Evolutionary conservation across 164 flowering plant genomes (phyloP), one percentile per base, ranked within the genome.

Genomic region (Protea cynaroides): DNA sequence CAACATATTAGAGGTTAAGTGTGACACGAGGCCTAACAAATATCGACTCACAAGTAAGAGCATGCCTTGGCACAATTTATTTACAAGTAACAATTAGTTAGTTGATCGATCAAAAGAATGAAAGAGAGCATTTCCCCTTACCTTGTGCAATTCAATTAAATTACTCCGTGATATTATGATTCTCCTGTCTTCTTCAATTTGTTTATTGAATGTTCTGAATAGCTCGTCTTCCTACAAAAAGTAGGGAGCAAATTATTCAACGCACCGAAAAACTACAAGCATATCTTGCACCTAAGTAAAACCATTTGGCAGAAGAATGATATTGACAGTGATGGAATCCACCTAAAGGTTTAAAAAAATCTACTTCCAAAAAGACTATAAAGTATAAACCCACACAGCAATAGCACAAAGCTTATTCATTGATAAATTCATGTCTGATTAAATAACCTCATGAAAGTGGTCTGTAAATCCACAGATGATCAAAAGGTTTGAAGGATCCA

Each of bases 171-270:
- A 81, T 68, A 87, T 83, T 65, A 88, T 83, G 65, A 95, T 87
- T 78, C 77, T 87, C 73, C 91, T 78, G 73, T 95, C 99, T 74
- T 90, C 97, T 70, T 88, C 97, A 71, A 95, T 65, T 72, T 95
- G 99, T 72, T 92, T 90, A 72, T 83, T 87, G 76, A 92, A 92
- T 69, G 78, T 76, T 72, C 72, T 76, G 54, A 88, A 85, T 12
- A 72, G 78, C 63, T 92, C 95, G 54, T 95, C 99, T 64, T 95
- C 99, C 99, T 95, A 75, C 66, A 74, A 72, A 71, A 49, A 55
- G 38, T 37, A 29, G 37, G 44, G 37, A 69, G 44, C 24, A 53
- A 23, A 43, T 49, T 19, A 8, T 24, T 1, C 9, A 49, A 25
- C 50, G 22, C 29, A 47, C 5, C 18, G 10, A 56, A 4, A 13